phyloP scores from a whole-genome alignment of 2,329 filamentous ascomycete genomes.

The Beauveria varroae region DNA sequence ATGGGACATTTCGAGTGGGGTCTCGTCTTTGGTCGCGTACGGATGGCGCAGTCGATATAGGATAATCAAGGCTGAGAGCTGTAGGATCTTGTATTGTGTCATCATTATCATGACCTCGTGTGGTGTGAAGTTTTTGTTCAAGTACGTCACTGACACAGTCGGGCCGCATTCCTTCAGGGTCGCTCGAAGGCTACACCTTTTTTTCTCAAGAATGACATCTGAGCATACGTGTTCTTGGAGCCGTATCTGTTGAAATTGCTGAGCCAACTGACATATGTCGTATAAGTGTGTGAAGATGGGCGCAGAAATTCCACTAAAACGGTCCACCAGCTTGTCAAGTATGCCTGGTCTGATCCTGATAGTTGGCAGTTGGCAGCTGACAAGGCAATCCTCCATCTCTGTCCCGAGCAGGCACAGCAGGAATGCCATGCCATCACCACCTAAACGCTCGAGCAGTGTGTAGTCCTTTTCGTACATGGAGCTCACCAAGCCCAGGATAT shows the following conservation, averaged over 20 bases:
- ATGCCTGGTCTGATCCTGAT: neutral
- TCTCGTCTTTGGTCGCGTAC: constrained; percentile 1
- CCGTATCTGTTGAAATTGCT: neutral
- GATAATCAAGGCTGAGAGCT: constrained; percentile 3
- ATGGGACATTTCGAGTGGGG: neutral
- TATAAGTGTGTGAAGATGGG: constrained; percentile 10
- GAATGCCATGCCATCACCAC: constrained; percentile 3
- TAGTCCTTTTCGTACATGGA: neutral
- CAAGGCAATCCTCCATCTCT: constrained; percentile 8
- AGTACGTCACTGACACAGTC: neutral
- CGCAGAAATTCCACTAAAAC: constrained; percentile 11
- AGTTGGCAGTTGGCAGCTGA: constrained; percentile 7
- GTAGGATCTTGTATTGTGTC: constrained; percentile 1
- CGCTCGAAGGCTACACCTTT: neutral
- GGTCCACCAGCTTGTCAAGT: constrained; percentile 1
- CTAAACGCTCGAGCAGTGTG: neutral
- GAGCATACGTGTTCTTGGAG: neutral
- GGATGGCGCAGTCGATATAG: constrained; percentile 8
- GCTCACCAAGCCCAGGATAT: constrained; percentile 3
- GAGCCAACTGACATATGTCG: constrained; percentile 7
- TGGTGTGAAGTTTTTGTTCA: neutral
- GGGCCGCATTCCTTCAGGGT: neutral
- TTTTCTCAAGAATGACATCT: neutral
- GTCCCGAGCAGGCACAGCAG: constrained; percentile 11
- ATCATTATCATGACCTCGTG: constrained; percentile 8